Evolutionary conservation across 1,284 basidiomycete genomes (phyloP).

Genomic region (Moesziomyces parantarcticus): DNA sequence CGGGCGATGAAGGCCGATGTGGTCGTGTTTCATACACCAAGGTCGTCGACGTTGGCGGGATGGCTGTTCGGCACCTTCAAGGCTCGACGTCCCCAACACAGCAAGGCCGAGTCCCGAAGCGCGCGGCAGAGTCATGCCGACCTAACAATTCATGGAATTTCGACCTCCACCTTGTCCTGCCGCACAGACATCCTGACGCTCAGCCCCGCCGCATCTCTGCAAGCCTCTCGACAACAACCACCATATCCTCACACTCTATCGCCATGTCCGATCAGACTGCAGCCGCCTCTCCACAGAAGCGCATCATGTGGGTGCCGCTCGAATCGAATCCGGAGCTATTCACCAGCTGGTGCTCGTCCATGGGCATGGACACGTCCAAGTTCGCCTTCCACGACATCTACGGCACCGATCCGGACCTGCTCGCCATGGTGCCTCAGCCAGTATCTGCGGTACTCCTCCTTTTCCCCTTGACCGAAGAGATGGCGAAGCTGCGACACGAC

Average conservation of each 20-base stretch:
- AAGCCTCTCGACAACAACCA: not conserved
- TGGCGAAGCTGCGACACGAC: slow-evolving; percentile 37
- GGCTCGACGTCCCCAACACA: not conserved
- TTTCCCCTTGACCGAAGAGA: slow-evolving; percentile 69
- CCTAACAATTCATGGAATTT: not conserved
- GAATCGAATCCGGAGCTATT: slow-evolving; percentile 68
- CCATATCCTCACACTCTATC: not conserved
- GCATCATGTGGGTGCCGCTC: slow-evolving; percentile 63
- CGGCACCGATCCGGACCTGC: slow-evolving; percentile 71
- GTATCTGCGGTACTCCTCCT: slow-evolving; percentile 71
- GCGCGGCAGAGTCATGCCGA: not conserved
- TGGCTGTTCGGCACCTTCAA: not conserved
- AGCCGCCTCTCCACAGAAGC: slow-evolving; percentile 7
- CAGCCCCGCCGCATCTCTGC: not conserved
- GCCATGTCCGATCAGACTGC: not conserved
- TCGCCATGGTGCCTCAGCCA: slow-evolving; percentile 70
- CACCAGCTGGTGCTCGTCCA: slow-evolving; percentile 53
- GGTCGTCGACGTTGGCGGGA: not conserved
- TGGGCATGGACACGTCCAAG: slow-evolving; percentile 61
- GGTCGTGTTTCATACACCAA: not conserved
- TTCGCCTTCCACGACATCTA: slow-evolving; percentile 71
- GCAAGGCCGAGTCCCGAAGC: slow-evolving; percentile 9
- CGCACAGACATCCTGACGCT: not conserved
- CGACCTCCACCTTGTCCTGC: slow-evolving; percentile 1
- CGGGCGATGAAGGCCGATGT: not conserved